Evolutionary conservation across 169 alveolate species (phyloP), one percentile per base, ranked within the genome.

Genomic region (Plasmodium chabaudi): DNA sequence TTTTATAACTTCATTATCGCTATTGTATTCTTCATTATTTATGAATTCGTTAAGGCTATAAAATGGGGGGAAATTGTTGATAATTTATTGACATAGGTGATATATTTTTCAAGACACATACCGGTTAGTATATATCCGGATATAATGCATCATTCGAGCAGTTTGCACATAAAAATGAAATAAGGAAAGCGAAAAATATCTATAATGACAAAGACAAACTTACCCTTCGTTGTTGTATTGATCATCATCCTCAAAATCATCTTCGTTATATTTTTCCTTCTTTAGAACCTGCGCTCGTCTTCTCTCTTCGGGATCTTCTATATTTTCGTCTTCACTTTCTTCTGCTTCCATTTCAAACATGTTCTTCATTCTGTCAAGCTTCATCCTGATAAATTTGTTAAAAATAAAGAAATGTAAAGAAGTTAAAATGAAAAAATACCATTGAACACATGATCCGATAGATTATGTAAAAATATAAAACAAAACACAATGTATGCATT

Each of bases 261-360:
- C 70, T 44, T 61, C 65, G 53, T 70, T 49, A 17, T 23, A n/a
- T 23, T 86, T 56, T 21, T 53, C 27, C 27, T 72, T 44, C 47
- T 70, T 68, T 15, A 86, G 53, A 19, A 46, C 49, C 42, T 86
- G 75, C 6, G 72, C 73, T 63, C 47, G 69, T 55, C 15, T 86
- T 65, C 87, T 70, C 46, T 59, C 87, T 70, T 69, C 75, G 1
- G 63, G 67, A 51, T 86, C 75, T 39, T 86, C 91, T 27, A 70
- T 69, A 47, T 86, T 70, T 57, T 86, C 91, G 53, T 86, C 91
- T 13, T 86, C 91, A 42, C 87, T 70, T 49, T 86, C 91, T 39
- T 86, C 91, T 86, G 86, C 91, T 70, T 86, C 91, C 39, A 70
- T 57, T 47, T 86, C 91, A 63, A 86, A 70, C 27, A 70, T 19